Conservation (phyloP, 1,284 basidiomycete species). For the Moesziomyces sp. region DNA sequence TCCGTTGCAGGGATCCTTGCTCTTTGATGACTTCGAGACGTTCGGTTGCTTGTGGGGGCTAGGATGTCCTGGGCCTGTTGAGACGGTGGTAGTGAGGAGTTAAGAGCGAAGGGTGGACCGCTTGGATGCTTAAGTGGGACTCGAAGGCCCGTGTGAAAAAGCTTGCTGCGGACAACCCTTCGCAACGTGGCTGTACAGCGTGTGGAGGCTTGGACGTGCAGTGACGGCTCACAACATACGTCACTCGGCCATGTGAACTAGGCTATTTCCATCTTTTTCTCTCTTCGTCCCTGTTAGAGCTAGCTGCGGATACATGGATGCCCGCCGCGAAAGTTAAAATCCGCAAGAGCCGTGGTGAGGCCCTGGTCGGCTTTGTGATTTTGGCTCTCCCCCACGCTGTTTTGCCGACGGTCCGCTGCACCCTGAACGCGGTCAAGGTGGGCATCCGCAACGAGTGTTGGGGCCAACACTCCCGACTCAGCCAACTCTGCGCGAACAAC, state of each 20-base stretch:
- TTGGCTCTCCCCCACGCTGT: conserved; percentile 8
- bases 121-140: neutral
- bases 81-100: neutral
- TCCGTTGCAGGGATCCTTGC: no score
- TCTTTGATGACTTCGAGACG: neutral
- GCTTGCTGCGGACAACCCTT: neutral
- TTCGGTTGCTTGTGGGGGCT: no score
- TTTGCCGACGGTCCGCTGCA: conserved; percentile 1
- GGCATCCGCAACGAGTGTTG: neutral
- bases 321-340: neutral
- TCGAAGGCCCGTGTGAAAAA: neutral
- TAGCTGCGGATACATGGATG: neutral
- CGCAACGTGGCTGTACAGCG: no score
- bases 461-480: conserved; percentile 1
- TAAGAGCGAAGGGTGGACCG: neutral
- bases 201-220: neutral
- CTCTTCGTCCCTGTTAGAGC: no score
- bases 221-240: neutral
- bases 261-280: no score
- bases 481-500: conserved; percentile 1
- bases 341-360: neutral
- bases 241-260: neutral
- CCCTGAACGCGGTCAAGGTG: conserved; percentile 1
- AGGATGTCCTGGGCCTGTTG: neutral
- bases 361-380: neutral